Base-by-base conservation (phyloP, 176 grass and related monocot species). In the Oryza coarctata region DNA sequence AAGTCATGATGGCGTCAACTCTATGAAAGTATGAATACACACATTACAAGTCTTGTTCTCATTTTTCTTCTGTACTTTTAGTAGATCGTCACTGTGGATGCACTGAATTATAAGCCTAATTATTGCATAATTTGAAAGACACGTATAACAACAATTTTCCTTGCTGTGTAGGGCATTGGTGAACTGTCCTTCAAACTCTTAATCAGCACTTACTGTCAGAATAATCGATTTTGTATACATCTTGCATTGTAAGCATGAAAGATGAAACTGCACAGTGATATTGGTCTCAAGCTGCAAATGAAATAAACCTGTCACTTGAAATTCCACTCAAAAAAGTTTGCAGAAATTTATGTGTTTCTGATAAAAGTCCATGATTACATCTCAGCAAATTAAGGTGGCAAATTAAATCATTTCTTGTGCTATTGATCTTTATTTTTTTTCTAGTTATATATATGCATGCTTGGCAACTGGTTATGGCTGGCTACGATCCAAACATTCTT, bases 111-210 rank as follows among this genome's bases (percentile, higher is more conserved):
- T 25, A 75, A 39, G 17, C 49, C 22, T 70, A 55, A 47, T 50
- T 23, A 63, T 74, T 75, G 12, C 75, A 69, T 80, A 63, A 76
- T 80, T 70, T 89, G 82, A 81, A 64, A 65, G 41, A 26, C 44
- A 69, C 31, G n/a, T 75, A 18, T 0, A 83, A 50, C 32, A 72
- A 52, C 18, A 89, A 27, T 30, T 18, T 75, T 80, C 5, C 70
- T 6, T 80, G 13, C 28, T 22, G 28, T 29, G 15, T 47, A 75
- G 23, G 75, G 22, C n/a, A 84, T 38, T 22, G 41, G 30, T 63
- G 25, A 50, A 74, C 81, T 80, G 69, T 68, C 35, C 44, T 75
- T 22, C 18, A 27, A 81, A 63, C 35, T 38, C 69, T 49, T 66
- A 79, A 74, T 71, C 39, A 40, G 13, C 17, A 39, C 26, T 77